phyloP scores from a whole-genome alignment of 2,329 filamentous ascomycete species.

The Didymella segeticola region DNA sequence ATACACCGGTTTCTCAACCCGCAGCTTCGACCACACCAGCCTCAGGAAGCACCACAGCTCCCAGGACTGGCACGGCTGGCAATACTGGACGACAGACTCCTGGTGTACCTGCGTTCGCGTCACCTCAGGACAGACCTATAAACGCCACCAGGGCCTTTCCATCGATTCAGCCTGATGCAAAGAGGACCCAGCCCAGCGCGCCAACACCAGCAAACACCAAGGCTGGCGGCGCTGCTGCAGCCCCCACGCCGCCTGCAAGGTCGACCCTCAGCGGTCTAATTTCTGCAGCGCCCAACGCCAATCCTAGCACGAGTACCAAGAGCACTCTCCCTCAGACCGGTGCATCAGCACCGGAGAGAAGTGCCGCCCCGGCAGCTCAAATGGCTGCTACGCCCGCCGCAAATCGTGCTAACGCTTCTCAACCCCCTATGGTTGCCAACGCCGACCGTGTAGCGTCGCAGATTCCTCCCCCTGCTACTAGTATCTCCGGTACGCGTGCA shows the following conservation, averaged over 20 bases:
- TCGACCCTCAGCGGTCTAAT: background rate
- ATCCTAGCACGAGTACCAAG: background rate
- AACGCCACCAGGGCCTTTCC: background rate
- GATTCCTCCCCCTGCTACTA: background rate
- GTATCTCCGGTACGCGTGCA: background rate
- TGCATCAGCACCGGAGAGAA: background rate
- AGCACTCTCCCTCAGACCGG: background rate
- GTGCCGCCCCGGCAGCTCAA: background rate
- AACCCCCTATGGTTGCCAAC: background rate
- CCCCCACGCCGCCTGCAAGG: background rate
- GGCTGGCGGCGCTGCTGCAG: background rate
- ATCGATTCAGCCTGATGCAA: background rate
- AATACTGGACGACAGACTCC: background rate
- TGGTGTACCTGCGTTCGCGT: background rate
- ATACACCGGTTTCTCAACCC: background rate
- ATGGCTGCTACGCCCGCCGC: background rate
- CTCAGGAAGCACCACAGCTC: background rate
- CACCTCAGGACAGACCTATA: background rate
- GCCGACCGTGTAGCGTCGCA: background rate
- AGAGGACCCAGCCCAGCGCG: background rate
- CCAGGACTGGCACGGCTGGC: background rate
- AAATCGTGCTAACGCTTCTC: background rate
- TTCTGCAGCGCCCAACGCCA: background rate
- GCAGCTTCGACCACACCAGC: background rate
- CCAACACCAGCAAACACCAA: background rate